These are phyloP conservation scores for Trypanosomatidae sp. DNA, from an alignment of 208 protist species.

Conservation along the genomic window DNA sequence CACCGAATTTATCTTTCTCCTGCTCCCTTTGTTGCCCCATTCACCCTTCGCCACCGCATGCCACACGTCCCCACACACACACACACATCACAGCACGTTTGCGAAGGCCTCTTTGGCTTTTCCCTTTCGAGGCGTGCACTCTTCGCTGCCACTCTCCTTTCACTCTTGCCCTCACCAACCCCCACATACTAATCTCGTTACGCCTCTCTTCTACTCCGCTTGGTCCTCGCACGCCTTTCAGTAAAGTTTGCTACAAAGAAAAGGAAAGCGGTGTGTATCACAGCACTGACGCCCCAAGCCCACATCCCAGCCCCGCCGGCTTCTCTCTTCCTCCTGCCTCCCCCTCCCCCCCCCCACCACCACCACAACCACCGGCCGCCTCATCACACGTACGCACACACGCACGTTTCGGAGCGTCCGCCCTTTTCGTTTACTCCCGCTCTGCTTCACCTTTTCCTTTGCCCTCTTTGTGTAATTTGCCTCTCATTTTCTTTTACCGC, in stretches of 20 bases:
- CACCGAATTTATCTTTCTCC: background rate
- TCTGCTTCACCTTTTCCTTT: background rate
- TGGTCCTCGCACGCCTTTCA: background rate
- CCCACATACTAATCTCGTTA: background rate
- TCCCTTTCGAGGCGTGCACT: background rate
- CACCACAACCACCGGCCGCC: too few species aligned
- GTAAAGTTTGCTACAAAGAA: background rate
- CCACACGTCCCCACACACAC: background rate
- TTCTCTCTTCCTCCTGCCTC: background rate
- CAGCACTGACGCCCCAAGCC: background rate
- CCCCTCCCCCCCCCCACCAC: background rate
- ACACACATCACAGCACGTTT: background rate
- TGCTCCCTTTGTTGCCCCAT: background rate
- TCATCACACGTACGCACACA: background rate
- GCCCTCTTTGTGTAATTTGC: background rate
- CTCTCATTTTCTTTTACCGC: background rate
- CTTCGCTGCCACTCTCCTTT: background rate
- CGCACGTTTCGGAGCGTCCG: background rate
- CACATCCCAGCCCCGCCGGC: background rate
- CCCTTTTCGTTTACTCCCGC: background rate
- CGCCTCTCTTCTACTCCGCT: background rate
- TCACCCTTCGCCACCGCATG: background rate
- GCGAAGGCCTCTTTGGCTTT: background rate
- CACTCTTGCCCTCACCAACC: background rate
- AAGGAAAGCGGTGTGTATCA: background rate